A percentile compares a stretch with the other conserved stretches of the same genome.
These are phyloP conservation scores for Phyllosticta capitalensis DNA, from an alignment of 2,329 filamentous ascomycete species.

Conservation along the genomic window DNA sequence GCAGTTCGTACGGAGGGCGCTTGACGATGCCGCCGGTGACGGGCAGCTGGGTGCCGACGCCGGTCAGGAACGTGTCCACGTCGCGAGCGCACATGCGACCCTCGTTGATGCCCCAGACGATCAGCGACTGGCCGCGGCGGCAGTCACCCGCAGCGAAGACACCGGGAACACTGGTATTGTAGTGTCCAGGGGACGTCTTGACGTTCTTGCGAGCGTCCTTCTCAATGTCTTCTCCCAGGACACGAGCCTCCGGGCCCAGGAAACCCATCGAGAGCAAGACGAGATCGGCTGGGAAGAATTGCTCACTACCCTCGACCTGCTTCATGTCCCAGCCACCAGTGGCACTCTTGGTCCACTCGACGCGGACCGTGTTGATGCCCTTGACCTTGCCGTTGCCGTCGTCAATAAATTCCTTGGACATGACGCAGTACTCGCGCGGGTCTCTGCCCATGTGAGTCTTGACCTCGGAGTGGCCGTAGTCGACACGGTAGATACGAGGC, in stretches of 20 bases:
- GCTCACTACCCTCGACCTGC: conserved; percentile 83
- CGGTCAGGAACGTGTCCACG: conserved; percentile 78
- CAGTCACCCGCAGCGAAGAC: conserved; percentile 94
- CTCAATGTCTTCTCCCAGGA: conserved; percentile 78
- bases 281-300: conserved; percentile 93
- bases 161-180: conserved; percentile 77
- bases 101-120: conserved; percentile 98
- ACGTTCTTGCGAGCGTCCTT: conserved; percentile 91
- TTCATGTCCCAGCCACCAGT: conserved; percentile 98
- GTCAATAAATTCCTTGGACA: conserved; percentile 93
- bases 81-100: conserved; percentile 87
- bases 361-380: conserved; percentile 90
- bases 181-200: conserved; percentile 82
- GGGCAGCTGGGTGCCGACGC: conserved; percentile 64
- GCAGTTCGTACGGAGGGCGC: conserved; percentile 63
- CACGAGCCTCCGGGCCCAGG: conserved; percentile 81
- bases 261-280: conserved; percentile 96
- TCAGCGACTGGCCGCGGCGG: conserved; percentile 85
- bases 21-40: conserved; percentile 91
- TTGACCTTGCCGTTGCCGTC: conserved; percentile 81
- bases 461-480: conserved; percentile 93
- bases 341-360: conserved; percentile 89
- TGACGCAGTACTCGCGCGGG: conserved; percentile 94
- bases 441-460: conserved; percentile 94
- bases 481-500: conserved; percentile 96